Base-by-base conservation (phyloP, 139 green algal genomes). In the Chlorella sp. region DNA sequence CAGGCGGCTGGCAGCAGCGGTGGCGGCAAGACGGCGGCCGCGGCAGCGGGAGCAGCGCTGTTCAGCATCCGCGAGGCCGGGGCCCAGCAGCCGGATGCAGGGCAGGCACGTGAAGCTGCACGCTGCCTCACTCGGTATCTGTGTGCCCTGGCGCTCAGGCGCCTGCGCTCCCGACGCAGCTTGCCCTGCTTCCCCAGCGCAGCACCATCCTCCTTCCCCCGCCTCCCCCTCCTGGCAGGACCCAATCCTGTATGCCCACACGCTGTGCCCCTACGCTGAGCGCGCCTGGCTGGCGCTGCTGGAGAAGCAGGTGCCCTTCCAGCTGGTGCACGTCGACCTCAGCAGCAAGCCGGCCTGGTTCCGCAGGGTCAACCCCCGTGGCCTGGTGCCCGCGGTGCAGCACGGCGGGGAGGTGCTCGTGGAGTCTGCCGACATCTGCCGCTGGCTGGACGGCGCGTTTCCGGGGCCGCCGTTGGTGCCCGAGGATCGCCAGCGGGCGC, bases 261-360 rank as follows among this genome's bases (percentile, higher is more conserved):
- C 89, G 18, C 75, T 93, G 5, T 95, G 93, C 81, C 93, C 93
- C 11, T 96, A 95, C 64, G 93, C 92, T 6, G 89, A 95, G 51
- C 78, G 92, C 1, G 91, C 87, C 16, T 91, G 86, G 65, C 64
- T 95, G 39, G 78, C 92, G 21, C 75, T 96, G 73, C 67, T 94
- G 32, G 83, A 93, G 62, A 94, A 93, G 75, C 89, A 78, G 36
- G 65, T 93, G 1, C 68, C 73, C 4, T 91, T 92, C 74, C 70
- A 90, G 2, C 67, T 94, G 34, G 87, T 96, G 17, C 92, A 96
- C 26, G 80, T 96, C 2, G 92, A 96, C 80, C 73, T 96, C 18
- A 86, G 80, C 25, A 34, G 68, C 63, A 95, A 95, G 85, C 92
- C 93, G 12, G 9, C 13, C 6, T 95, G 90, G 90, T 95, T 87